These are phyloP conservation scores for Apiotrichum gamsii DNA, from an alignment of 1,284 basidiomycete genomes.

Conservation along the genomic window DNA sequence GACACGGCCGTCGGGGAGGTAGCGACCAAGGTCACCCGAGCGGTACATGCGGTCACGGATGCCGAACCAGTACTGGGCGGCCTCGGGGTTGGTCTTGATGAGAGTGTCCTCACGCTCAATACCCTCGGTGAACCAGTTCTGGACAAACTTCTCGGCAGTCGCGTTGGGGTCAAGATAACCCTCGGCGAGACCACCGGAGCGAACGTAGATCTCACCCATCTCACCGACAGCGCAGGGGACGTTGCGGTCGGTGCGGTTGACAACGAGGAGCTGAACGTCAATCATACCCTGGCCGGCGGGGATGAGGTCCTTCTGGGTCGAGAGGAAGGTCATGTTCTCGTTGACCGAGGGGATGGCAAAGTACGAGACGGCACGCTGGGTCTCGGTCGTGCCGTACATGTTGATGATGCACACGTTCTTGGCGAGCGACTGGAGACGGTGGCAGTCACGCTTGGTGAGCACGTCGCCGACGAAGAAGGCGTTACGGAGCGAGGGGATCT, in stretches of 20 bases:
- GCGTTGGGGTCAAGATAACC: constrained; percentile 85
- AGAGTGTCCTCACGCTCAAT: constrained; percentile 65
- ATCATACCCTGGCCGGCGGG: constrained; percentile 97
- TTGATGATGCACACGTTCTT: constrained; percentile 92
- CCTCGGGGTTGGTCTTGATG: constrained; percentile 57
- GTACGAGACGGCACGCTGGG: constrained; percentile 97
- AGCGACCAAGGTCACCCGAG: constrained; percentile 92
- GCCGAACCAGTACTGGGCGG: constrained; percentile 81
- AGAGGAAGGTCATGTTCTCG: constrained; percentile 80
- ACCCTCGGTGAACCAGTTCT: constrained; percentile 75
- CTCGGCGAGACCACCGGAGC: constrained; percentile 91
- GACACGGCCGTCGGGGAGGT: constrained; percentile 85
- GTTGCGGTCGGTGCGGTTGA: constrained; percentile 85
- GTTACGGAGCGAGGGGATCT: constrained; percentile 78
- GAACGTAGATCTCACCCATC: constrained; percentile 97
- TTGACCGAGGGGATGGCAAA: constrained; percentile 85
- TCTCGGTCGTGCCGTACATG: constrained; percentile 99
- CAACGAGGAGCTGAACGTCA: constrained; percentile 94
- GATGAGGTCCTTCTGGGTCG: constrained; percentile 96
- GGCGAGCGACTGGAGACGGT: constrained; percentile 88
- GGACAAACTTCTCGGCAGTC: constrained; percentile 83
- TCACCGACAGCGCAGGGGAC: constrained; percentile 92
- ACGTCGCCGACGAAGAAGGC: constrained; percentile 99
- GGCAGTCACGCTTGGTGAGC: constrained; percentile 96
- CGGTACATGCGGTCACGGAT: constrained; percentile 97